A percentile compares a stretch with the other conserved stretches of the same genome.
Evolutionary conservation across 176 grass and related monocot genomes (phyloP).

Genomic region (Zoysia japonica): DNA sequence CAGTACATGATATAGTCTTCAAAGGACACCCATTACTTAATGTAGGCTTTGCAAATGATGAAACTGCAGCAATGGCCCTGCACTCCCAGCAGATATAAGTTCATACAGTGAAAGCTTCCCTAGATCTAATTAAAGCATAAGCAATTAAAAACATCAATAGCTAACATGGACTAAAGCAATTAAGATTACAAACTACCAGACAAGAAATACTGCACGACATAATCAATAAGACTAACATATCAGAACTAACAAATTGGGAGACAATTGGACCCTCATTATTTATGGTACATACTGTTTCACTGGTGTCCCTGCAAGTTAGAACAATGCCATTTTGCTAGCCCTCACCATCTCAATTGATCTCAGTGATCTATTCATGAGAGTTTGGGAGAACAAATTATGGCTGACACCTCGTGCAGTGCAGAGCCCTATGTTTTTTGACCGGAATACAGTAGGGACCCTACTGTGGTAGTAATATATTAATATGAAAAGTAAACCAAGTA

Average conservation of each 20-base stretch:
- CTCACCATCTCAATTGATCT: slow-evolving; percentile 27
- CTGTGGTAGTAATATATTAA: too few species aligned
- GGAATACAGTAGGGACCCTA: too few species aligned
- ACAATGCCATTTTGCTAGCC: slow-evolving; percentile 41
- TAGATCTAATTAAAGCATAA: slow-evolving; percentile 32
- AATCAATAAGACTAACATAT: slow-evolving; percentile 33
- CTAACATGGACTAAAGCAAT: slow-evolving; percentile 32
- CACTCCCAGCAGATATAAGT: slow-evolving; percentile 21
- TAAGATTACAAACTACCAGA: slow-evolving; percentile 25
- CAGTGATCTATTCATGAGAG: slow-evolving; percentile 19
- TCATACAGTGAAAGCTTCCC: slow-evolving; percentile 29
- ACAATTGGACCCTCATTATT: slow-evolving; percentile 45
- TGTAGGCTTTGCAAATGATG: slow-evolving; percentile 19
- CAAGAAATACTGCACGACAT: slow-evolving; percentile 19
- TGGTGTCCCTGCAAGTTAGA: slow-evolving; percentile 41
- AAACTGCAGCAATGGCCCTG: slow-evolving; percentile 3
- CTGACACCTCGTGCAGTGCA: slow-evolving; percentile 24
- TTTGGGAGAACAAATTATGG: slow-evolving; percentile 42
- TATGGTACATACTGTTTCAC: slow-evolving; percentile 38
- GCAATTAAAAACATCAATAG: slow-evolving; percentile 26
- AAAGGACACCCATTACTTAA: slow-evolving; percentile 9
- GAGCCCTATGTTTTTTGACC: not conserved
- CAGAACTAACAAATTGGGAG: slow-evolving; percentile 36
- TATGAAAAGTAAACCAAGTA: too few species aligned
- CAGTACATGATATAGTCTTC: not conserved